Evolutionary conservation across 1,284 basidiomycete species (phyloP), one percentile per base, ranked within the genome.

Genomic region (Uromyces viciae-fabae): DNA sequence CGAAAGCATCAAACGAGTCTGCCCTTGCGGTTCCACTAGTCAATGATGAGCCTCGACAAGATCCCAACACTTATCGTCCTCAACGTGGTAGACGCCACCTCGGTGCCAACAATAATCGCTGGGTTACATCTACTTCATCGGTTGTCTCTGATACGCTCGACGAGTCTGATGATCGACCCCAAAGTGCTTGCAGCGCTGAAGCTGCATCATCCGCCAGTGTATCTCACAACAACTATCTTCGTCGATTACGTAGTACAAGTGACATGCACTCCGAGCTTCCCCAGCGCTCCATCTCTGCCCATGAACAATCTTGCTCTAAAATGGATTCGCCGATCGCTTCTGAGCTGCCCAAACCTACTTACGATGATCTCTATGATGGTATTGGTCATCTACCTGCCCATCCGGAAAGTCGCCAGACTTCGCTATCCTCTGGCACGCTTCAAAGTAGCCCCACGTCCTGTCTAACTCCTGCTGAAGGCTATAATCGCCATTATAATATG

Each of bases 161-260:
- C 31, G 42, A 58, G 33, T 28, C 25, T 75, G 56, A 56, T 2
- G 40, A 58, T 25, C 56, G 73, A 28, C 56, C 73, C 15, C 54
- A 56, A 3, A 75, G 56, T 60, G 42, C 25, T 22, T 58, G 38
- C 43, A 75, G 73, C 31, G 54, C 36, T 43, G 75, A 76, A 43
- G 75, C 11, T 33, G 49, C 69, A 31, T 49, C 38, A n/a, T 19
- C 49, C 33, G 28, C 22, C 19, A 49, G 36, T n/a, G 43, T 60
- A 25, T 60, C 60, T 38, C 40, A 31, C 19, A 77, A 54, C 17
- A 58, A 25, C 38, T 60, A 69, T 43, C 38, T 72, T 62, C 77
- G 66, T 58, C 52, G 68, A 42, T 42, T 79, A 36, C 77, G 68
- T 49, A 79, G 77, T n/a, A 49, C 66, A 7, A 79, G 54, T 25